Conservation (phyloP, 208 protist species). For the Naegleria lovaniensis region DNA sequence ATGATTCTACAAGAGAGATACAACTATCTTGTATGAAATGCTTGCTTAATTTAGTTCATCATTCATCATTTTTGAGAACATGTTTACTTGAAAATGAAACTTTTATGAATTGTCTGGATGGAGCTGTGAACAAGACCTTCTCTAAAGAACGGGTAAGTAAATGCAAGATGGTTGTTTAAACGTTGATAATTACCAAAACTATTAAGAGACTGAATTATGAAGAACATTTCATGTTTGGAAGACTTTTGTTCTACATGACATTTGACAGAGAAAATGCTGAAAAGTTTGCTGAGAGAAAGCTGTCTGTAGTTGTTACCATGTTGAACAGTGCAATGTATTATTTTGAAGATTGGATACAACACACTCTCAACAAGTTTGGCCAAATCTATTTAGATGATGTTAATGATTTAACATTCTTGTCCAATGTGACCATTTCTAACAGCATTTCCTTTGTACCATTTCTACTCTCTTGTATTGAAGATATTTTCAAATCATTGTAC, state of each 20-base stretch:
- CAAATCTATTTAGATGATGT: neutral
- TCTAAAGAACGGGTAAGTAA: too few species aligned
- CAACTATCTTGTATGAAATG: neutral
- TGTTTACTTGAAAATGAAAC: neutral
- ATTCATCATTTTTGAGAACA: neutral
- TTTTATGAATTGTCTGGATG: neutral
- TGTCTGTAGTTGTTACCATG: neutral
- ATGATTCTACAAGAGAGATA: neutral
- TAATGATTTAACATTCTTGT: neutral
- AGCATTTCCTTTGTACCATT: neutral
- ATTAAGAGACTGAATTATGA: neutral
- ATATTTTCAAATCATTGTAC: neutral
- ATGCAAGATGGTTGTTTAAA: too few species aligned
- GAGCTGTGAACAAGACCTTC: neutral
- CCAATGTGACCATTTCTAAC: neutral
- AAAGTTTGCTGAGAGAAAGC: neutral
- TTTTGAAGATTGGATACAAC: neutral
- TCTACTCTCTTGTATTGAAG: neutral
- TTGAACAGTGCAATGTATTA: neutral
- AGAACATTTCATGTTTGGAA: neutral
- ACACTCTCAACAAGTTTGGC: neutral
- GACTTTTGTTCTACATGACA: neutral
- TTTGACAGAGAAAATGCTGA: neutral
- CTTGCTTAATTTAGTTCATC: neutral
- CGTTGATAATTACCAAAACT: too few species aligned